A percentile compares a stretch with the other conserved stretches of the same genome.
Evolutionary conservation across 352 stramenopile species (phyloP).

Genomic region (Phytophthora hibernalis): DNA sequence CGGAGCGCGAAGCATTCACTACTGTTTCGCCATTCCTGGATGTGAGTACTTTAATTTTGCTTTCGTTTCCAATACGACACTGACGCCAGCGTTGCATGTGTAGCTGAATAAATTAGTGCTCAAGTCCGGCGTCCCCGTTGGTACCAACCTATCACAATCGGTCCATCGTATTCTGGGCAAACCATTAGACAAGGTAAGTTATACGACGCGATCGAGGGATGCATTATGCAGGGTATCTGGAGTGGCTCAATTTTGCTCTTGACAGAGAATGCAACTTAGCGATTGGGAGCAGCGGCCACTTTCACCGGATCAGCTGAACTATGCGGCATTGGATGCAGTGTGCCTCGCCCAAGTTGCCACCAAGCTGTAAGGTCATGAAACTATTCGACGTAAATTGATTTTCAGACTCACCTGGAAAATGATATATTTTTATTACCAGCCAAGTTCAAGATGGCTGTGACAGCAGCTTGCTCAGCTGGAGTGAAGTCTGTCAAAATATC

Average conservation of each 20-base stretch:
- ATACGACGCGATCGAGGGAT: neutral
- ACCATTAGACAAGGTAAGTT: conserved; percentile 66
- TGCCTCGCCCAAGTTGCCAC: conserved; percentile 37
- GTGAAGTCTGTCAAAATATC: conserved; percentile 13
- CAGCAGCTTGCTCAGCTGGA: conserved; percentile 3
- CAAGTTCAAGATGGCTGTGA: neutral
- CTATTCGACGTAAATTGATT: neutral
- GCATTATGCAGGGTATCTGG: neutral
- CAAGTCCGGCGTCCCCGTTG: conserved; percentile 24
- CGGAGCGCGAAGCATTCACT: conserved; percentile 50
- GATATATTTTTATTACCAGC: neutral
- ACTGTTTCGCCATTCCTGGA: conserved; percentile 57
- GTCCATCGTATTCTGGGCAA: conserved; percentile 53
- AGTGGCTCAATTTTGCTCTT: conserved; percentile 1
- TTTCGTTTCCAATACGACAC: neutral
- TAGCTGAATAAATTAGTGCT: conserved; percentile 44
- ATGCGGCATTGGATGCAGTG: conserved; percentile 39
- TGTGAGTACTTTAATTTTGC: conserved; percentile 19
- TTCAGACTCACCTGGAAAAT: neutral
- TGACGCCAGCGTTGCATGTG: conserved; percentile 5
- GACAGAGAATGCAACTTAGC: conserved; percentile 43
- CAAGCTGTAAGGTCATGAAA: conserved; percentile 20
- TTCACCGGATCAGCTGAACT: conserved; percentile 28
- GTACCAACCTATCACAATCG: conserved; percentile 57
- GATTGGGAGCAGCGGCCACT: conserved; percentile 44